These are phyloP conservation scores for Phytophthora pistaciae DNA, from an alignment of 352 stramenopile species.

Conservation along the genomic window DNA sequence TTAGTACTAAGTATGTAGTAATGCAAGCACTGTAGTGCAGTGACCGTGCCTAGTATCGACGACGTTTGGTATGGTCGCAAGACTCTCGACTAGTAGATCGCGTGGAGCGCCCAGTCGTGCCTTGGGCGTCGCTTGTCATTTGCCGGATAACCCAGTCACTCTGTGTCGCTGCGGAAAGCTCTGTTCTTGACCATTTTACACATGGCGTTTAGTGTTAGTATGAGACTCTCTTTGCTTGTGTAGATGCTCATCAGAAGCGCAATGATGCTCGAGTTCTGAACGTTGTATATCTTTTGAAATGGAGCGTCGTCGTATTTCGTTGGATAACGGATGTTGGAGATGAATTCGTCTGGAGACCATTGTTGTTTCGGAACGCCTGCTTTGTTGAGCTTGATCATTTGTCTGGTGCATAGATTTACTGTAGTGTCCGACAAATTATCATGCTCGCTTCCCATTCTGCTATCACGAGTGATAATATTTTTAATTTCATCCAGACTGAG, in stretches of 20 bases:
- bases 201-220: neutral
- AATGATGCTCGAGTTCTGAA: neutral
- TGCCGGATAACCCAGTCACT: too few species aligned
- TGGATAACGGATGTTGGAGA: neutral
- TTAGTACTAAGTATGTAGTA: too few species aligned
- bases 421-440: neutral
- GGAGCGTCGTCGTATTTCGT: neutral
- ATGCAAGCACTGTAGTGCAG: too few species aligned
- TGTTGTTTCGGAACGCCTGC: neutral
- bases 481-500: neutral
- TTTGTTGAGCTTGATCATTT: neutral
- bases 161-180: too few species aligned
- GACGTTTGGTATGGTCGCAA: too few species aligned
- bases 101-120: too few species aligned
- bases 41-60: too few species aligned
- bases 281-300: neutral
- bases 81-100: too few species aligned
- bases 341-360: neutral
- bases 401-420: neutral
- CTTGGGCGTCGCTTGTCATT: too few species aligned
- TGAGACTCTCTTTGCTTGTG: neutral
- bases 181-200: neutral
- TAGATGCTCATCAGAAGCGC: neutral
- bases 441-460: neutral
- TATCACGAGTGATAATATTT: neutral